phyloP scores from a whole-genome alignment of 805 yeast genomes.

The Tetrapisispora iriomotensis region DNA sequence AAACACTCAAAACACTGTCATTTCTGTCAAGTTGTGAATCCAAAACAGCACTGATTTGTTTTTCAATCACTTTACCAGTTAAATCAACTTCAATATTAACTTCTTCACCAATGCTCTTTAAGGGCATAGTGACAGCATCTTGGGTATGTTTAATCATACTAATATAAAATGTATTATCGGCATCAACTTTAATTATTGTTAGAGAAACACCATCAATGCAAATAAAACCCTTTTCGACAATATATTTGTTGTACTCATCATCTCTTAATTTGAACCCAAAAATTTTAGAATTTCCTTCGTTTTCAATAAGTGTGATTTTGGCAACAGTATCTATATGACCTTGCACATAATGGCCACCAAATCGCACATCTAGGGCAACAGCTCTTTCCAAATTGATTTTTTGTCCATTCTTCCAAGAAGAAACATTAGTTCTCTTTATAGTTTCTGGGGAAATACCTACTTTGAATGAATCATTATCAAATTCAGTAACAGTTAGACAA shows the following conservation, averaged over 20 bases:
- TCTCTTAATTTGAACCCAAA: constrained; percentile 69
- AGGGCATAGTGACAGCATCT: constrained; percentile 62
- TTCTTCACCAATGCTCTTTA: constrained; percentile 47
- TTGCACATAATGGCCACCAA: constrained; percentile 97
- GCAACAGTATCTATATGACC: constrained; percentile 96
- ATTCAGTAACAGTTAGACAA: constrained; percentile 88
- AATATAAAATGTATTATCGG: constrained; percentile 51
- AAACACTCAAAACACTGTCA: constrained; percentile 39
- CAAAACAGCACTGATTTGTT: constrained; percentile 59
- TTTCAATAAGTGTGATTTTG: constrained; percentile 37
- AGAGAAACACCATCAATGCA: constrained; percentile 88
- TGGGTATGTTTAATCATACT: constrained; percentile 93
- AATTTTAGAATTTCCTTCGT: constrained; percentile 70
- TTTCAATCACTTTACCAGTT: constrained; percentile 83
- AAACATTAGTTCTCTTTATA: constrained; percentile 67
- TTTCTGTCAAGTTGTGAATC: constrained; percentile 42
- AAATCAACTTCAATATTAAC: constrained; percentile 94
- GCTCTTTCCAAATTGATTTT: constrained; percentile 90
- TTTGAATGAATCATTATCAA: constrained; percentile 51
- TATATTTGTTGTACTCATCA: constrained; percentile 46
- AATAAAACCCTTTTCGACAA: constrained; percentile 93
- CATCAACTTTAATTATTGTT: constrained; percentile 72
- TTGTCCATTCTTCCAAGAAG: constrained; percentile 44
- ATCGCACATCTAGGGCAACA: constrained; percentile 59
- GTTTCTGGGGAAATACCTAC: constrained; percentile 95